Percentiles rank a stretch among this genome's conserved stretches.
Evolutionary conservation across 139 green algal species (phyloP).

Genomic region (Desmodesmus armatus): DNA sequence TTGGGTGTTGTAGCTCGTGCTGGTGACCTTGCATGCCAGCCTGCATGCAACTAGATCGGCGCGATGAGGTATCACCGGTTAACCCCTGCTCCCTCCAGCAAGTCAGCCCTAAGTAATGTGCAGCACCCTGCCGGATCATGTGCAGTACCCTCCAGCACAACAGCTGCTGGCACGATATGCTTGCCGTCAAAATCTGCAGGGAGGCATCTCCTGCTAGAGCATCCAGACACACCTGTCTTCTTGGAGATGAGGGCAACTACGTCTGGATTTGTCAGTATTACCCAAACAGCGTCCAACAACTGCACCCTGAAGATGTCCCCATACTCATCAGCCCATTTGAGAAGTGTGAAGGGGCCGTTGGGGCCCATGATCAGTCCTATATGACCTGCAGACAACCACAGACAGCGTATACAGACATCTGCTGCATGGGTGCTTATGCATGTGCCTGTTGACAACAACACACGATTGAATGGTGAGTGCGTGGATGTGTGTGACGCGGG

Average conservation of each 20-base stretch:
- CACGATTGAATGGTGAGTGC: too few relatives aligned
- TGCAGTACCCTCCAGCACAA: not conserved
- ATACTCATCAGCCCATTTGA: too few relatives aligned
- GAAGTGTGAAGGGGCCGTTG: too few relatives aligned
- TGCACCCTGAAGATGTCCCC: conserved; percentile 12
- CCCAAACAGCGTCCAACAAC: not conserved
- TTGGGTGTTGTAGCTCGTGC: not conserved
- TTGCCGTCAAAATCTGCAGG: not conserved
- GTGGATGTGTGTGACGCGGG: too few relatives aligned
- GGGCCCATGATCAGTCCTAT: too few relatives aligned
- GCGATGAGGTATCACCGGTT: not conserved
- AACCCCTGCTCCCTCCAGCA: not conserved
- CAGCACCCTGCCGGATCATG: not conserved
- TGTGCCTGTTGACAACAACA: too few relatives aligned
- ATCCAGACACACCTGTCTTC: not conserved
- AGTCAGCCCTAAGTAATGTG: not conserved
- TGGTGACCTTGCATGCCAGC: not conserved
- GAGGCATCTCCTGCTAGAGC: not conserved
- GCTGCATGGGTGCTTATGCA: too few relatives aligned
- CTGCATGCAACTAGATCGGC: not conserved
- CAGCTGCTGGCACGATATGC: not conserved
- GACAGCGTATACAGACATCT: too few relatives aligned
- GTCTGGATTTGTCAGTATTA: conserved; percentile 20
- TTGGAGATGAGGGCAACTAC: not conserved
- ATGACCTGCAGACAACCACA: too few relatives aligned